phyloP scores from a whole-genome alignment of 2,329 filamentous ascomycete genomes.

The Cladosporium sp. region DNA sequence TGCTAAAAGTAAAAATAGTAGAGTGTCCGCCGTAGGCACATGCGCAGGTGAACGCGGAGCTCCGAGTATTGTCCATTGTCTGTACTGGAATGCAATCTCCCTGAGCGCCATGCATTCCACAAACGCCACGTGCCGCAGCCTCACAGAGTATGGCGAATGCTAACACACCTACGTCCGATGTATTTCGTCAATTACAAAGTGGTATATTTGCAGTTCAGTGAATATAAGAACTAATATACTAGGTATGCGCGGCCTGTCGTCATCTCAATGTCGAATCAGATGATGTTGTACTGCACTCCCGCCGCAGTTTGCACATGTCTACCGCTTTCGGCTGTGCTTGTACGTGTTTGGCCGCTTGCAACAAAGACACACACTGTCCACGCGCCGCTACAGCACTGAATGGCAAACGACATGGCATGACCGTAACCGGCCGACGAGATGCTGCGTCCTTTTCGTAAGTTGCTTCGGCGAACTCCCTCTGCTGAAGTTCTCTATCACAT shows the following conservation, averaged over 20 bases:
- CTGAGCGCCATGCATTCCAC: slow-evolving; percentile 19
- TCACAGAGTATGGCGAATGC: neutral
- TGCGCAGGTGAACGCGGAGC: neutral
- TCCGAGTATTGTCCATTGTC: slow-evolving; percentile 26
- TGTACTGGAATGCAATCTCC: slow-evolving; percentile 21
- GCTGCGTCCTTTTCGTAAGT: neutral
- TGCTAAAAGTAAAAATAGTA: neutral
- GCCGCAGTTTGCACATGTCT: neutral
- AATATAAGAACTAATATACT: neutral
- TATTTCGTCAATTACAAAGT: neutral
- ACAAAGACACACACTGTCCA: slow-evolving; percentile 28
- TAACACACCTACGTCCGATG: neutral
- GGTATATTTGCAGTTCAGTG: neutral
- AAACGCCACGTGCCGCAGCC: neutral
- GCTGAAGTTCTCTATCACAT: neutral
- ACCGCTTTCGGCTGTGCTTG: slow-evolving; percentile 22
- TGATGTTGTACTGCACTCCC: neutral
- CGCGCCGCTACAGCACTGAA: neutral
- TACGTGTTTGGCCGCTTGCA: slow-evolving; percentile 31
- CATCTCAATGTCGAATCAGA: neutral
- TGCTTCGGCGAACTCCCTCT: neutral
- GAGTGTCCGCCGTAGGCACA: neutral
- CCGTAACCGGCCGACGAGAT: neutral
- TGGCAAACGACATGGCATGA: slow-evolving; percentile 13
- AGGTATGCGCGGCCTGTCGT: neutral